Base-by-base conservation (phyloP, 495 filamentous ascomycete genomes). In the Astrothelium macrocarpum region DNA sequence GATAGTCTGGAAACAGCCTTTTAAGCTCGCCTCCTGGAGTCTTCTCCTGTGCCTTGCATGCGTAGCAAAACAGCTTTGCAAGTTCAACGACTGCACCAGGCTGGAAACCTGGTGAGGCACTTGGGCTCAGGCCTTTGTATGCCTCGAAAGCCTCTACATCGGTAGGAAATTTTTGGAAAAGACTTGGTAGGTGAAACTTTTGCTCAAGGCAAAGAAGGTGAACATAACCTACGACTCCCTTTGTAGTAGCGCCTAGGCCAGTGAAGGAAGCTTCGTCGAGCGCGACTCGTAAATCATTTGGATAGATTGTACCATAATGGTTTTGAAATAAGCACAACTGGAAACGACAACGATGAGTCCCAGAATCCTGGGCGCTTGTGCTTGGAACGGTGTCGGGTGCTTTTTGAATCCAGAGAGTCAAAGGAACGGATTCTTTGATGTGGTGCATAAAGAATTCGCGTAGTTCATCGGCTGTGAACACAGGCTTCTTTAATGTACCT, bases 351-450 rank as follows among this genome's bases (percentile, higher is more conserved):
- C 25, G 25, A 28, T 28, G 23, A 56, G 2, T 29, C 29, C 5
- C 25, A 9, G 16, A 7, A 9, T 56, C 49, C 25, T 29, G 5
- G 7, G 7, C 9, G 25, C 5, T 20, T 9, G 29, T 26, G 25
- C 7, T 56, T 16, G 49, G 11, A 29, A 39, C 14, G 34, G n/a
- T 29, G 9, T 56, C 23, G 25, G 49, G 49, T 29, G 49, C 25
- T 20, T 56, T 56, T 29, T 56, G 49, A 25, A 56, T 56, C 49
- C 49, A 56, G 49, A 56, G 49, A 5, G 12, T 56, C n/a, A 56
- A 25, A 11, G 49, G 49, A 3, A 56, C 25, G 7, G 9, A 2
- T 28, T 56, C 49, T 56, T 20, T 4, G 16, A 29, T 26, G 16
- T 56, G 49, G 49, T 29, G 16, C 16, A 25, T 16, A 2, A 56